phyloP scores from a whole-genome alignment of 176 grass and related monocot species.

The Ensete ventricosum region DNA sequence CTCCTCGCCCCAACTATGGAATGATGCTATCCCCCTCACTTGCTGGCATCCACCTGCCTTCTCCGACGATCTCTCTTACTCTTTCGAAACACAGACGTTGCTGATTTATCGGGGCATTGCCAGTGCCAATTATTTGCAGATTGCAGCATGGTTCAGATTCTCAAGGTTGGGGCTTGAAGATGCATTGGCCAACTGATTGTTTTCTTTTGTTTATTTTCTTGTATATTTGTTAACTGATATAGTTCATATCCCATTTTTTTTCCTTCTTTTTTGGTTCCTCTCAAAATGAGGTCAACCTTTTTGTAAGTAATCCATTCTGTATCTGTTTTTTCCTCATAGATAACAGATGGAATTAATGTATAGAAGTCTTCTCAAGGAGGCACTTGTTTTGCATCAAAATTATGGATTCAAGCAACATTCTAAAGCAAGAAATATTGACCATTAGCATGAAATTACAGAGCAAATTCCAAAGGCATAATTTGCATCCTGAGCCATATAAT shows the following conservation, averaged over 20 bases:
- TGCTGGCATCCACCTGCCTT: conserved; percentile 39
- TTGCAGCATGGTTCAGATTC: not conserved
- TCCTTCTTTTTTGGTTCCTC: not conserved
- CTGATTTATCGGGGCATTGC: not conserved
- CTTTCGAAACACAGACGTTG: conserved; percentile 21
- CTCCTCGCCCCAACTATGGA: conserved; percentile 58
- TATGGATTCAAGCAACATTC: too few species aligned
- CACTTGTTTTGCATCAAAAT: too few species aligned
- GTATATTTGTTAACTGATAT: not conserved
- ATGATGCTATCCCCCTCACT: conserved; percentile 75
- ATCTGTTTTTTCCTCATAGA: not conserved
- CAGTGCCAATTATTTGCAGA: not conserved
- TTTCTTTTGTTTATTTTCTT: not conserved
- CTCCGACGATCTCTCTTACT: conserved; percentile 39
- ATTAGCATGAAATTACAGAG: not conserved
- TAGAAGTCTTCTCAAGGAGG: not conserved
- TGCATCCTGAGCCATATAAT: not conserved
- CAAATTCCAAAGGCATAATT: not conserved
- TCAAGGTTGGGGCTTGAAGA: too few species aligned
- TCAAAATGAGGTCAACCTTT: not conserved
- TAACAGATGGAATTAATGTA: not conserved
- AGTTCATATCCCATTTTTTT: not conserved
- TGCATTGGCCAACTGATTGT: not conserved
- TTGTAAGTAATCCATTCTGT: not conserved
- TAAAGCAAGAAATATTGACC: not conserved